These are phyloP conservation scores for Ceratopteris richardii DNA, from an alignment of 75 land plant species.

Conservation along the genomic window DNA sequence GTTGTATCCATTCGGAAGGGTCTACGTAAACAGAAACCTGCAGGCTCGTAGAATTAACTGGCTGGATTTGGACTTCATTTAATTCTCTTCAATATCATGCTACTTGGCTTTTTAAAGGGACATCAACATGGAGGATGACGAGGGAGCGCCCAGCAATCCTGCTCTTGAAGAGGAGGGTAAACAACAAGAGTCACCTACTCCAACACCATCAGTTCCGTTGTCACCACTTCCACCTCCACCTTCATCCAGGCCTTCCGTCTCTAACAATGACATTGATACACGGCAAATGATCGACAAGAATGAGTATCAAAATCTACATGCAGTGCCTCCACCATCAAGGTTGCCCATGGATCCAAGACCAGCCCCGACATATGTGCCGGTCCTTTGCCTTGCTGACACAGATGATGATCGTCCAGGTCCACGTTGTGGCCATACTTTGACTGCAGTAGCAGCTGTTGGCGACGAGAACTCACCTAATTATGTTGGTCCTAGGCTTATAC, in stretches of 20 bases:
- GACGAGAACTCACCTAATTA: constrained; percentile 28
- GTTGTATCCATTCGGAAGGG: too few species aligned
- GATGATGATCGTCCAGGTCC: constrained; percentile 85
- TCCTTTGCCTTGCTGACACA: constrained; percentile 50
- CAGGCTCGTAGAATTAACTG: too few species aligned
- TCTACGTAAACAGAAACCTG: too few species aligned
- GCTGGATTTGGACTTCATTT: too few species aligned
- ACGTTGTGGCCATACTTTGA: constrained; percentile 69
- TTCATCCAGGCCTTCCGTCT: not conserved
- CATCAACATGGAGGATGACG: not conserved
- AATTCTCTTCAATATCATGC: too few species aligned
- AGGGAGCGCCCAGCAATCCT: not conserved
- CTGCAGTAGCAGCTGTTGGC: constrained; percentile 54
- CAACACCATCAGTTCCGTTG: not conserved
- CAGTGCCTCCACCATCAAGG: constrained; percentile 2
- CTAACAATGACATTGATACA: not conserved
- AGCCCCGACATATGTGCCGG: constrained; percentile 42
- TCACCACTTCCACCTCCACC: constrained; percentile 7
- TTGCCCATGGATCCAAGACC: constrained; percentile 47
- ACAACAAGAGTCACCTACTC: not conserved
- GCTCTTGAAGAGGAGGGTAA: not conserved
- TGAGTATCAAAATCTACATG: constrained; percentile 1
- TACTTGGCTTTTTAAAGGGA: too few species aligned
- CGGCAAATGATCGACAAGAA: not conserved
- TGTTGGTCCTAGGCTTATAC: constrained; percentile 67